Conservation (phyloP, 805 yeast species). For the Metschnikowia bowlesiae region DNA sequence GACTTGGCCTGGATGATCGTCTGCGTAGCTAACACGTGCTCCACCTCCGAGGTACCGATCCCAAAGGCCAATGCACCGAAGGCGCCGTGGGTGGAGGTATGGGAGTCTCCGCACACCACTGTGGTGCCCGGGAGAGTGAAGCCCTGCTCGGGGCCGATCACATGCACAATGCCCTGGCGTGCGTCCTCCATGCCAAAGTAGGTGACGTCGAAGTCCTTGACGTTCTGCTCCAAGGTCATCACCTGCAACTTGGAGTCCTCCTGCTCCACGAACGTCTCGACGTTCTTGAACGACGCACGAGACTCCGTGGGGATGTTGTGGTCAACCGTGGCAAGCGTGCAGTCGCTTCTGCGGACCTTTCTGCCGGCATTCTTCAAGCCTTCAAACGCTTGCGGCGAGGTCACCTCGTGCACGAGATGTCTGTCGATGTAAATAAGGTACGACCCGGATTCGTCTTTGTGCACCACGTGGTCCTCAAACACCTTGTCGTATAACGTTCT, state of each 20-base stretch:
- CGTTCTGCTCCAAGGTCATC: constrained; percentile 87
- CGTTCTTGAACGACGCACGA: constrained; percentile 69
- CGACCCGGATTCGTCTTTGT: constrained; percentile 83
- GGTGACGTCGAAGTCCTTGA: constrained; percentile 81
- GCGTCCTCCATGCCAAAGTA: constrained; percentile 92
- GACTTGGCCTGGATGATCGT: constrained; percentile 92
- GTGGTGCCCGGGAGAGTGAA: constrained; percentile 98
- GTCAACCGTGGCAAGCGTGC: constrained; percentile 93
- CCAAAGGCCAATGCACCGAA: constrained; percentile 97
- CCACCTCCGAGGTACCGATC: constrained; percentile 98
- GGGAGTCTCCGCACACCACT: constrained; percentile 98
- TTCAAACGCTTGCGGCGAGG: constrained; percentile 98
- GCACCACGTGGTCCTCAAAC: constrained; percentile 90
- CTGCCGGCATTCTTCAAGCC: constrained; percentile 88
- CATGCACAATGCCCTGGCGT: constrained; percentile 97
- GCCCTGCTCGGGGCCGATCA: constrained; percentile 99
- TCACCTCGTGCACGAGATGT: constrained; percentile 96
- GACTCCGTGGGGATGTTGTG: constrained; percentile 95
- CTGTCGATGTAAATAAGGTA: constrained; percentile 89
- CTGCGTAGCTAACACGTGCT: constrained; percentile 97
- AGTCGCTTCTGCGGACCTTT: constrained; percentile 83
- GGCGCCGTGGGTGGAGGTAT: constrained; percentile 98
- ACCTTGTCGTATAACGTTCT: constrained; percentile 91
- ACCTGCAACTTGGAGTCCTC: constrained; percentile 92
- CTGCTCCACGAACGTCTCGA: constrained; percentile 79